Evolutionary conservation across 1,284 basidiomycete species (phyloP).

Genomic region (Hemileia vastatrix): DNA sequence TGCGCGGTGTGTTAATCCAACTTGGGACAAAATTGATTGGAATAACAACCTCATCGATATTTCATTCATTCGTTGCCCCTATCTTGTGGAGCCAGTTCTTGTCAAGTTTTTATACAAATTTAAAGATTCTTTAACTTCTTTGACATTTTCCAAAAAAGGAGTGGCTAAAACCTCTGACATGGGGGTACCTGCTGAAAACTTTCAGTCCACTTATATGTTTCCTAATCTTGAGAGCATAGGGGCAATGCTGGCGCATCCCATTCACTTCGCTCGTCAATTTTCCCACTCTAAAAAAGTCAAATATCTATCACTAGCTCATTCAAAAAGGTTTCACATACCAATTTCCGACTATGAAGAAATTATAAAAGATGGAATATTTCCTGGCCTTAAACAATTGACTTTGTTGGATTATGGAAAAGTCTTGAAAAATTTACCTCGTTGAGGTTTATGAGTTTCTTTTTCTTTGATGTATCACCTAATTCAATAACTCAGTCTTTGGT

Average conservation of each 20-base stretch:
- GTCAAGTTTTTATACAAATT: background rate
- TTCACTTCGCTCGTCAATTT: no score
- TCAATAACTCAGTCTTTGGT: no score
- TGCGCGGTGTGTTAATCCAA: constrained; percentile 5
- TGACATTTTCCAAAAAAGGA: no score
- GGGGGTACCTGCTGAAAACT: no score
- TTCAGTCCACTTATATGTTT: background rate
- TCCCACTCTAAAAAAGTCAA: background rate
- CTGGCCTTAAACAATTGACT: background rate
- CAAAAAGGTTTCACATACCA: background rate
- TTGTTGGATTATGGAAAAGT: background rate
- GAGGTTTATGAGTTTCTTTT: no score
- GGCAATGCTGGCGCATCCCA: background rate
- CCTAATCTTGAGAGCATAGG: background rate
- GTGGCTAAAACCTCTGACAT: no score
- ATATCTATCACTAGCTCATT: background rate
- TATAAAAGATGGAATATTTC: background rate
- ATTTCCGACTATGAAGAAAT: background rate
- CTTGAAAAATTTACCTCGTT: no score
- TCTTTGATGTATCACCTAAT: no score
- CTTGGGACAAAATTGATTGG: constrained; percentile 8
- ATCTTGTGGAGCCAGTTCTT: background rate
- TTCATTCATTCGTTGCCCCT: background rate
- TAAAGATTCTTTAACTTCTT: background rate
- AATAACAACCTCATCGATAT: background rate